phyloP scores from a whole-genome alignment of 768 basidiomycete species.

The Serpula lacrymans region DNA sequence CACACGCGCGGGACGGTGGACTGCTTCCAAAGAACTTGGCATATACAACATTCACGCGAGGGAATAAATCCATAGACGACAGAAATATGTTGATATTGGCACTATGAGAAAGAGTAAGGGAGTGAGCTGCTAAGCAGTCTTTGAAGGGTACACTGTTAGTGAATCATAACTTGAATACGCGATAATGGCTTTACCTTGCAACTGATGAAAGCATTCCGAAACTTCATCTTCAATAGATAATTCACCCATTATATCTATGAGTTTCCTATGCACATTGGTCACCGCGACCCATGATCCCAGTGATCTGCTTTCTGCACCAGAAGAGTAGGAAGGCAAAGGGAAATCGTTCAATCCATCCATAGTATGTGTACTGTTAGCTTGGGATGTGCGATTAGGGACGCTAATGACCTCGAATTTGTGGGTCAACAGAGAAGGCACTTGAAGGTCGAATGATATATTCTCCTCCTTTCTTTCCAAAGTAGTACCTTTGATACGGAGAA shows the following conservation, averaged over 20 bases:
- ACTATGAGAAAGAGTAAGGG: conserved; percentile 54
- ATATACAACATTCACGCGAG: conserved; percentile 75
- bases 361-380: no score
- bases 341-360: no score
- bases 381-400: no score
- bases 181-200: conserved; percentile 50
- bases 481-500: conserved; percentile 74
- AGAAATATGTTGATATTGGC: conserved; percentile 81
- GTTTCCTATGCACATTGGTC: conserved; percentile 47
- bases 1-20: conserved; percentile 94
- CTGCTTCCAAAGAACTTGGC: conserved; percentile 81
- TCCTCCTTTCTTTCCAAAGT: conserved; percentile 54
- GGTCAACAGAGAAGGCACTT: conserved; percentile 54
- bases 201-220: conserved; percentile 54
- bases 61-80: conserved; percentile 78
- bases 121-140: conserved; percentile 53
- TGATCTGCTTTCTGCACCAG: conserved; percentile 21
- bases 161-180: background rate
- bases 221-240: conserved; percentile 71
- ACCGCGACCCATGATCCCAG: conserved; percentile 69
- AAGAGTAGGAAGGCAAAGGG: conserved; percentile 3
- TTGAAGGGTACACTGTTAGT: conserved; percentile 5
- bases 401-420: conserved; percentile 27
- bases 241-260: conserved; percentile 11
- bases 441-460: conserved; percentile 14